Percentiles rank a stretch among this genome's conserved stretches.
These are phyloP conservation scores for Colletotrichum sp. DNA, from an alignment of 2,329 filamentous ascomycete species.

Conservation along the genomic window DNA sequence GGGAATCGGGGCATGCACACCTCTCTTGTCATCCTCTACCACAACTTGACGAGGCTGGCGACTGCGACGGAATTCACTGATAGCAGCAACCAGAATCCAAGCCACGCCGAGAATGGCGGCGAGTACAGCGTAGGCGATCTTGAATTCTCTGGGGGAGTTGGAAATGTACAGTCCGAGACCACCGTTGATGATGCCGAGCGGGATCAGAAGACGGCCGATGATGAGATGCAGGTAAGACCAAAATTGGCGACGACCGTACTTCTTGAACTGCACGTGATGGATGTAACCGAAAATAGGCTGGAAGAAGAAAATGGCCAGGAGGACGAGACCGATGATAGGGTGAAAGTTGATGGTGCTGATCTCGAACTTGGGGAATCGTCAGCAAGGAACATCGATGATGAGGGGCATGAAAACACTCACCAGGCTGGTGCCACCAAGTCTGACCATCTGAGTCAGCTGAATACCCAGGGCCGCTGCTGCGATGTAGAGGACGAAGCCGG, in stretches of 20 bases:
- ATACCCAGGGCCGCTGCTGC: slow-evolving; percentile 47
- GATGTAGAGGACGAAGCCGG: slow-evolving; percentile 41
- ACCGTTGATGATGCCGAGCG: slow-evolving; percentile 50
- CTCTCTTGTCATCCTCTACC: slow-evolving; percentile 18
- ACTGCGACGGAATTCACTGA: slow-evolving; percentile 33
- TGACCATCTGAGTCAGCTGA: slow-evolving; percentile 39
- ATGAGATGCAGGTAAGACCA: slow-evolving; percentile 49
- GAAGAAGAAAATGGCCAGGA: slow-evolving; percentile 41
- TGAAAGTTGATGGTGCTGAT: slow-evolving; percentile 41
- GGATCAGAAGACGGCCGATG: slow-evolving; percentile 43
- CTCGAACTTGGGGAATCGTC: slow-evolving; percentile 28
- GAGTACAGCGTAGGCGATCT: slow-evolving; percentile 43
- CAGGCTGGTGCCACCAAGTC: slow-evolving; percentile 30
- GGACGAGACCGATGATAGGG: slow-evolving; percentile 51
- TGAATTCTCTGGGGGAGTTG: slow-evolving; percentile 26
- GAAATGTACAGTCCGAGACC: slow-evolving; percentile 47
- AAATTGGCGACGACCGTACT: slow-evolving; percentile 38
- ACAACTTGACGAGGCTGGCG: slow-evolving; percentile 5
- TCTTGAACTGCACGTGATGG: slow-evolving; percentile 47
- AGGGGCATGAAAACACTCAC: slow-evolving; percentile 28
- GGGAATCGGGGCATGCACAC: background rate
- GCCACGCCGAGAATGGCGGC: slow-evolving; percentile 40
- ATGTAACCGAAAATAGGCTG: slow-evolving; percentile 47
- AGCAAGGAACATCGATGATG: background rate
- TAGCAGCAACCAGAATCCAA: slow-evolving; percentile 39